Conservation (phyloP, 1,284 basidiomycete genomes). For the Ustilago shanxiensis region DNA sequence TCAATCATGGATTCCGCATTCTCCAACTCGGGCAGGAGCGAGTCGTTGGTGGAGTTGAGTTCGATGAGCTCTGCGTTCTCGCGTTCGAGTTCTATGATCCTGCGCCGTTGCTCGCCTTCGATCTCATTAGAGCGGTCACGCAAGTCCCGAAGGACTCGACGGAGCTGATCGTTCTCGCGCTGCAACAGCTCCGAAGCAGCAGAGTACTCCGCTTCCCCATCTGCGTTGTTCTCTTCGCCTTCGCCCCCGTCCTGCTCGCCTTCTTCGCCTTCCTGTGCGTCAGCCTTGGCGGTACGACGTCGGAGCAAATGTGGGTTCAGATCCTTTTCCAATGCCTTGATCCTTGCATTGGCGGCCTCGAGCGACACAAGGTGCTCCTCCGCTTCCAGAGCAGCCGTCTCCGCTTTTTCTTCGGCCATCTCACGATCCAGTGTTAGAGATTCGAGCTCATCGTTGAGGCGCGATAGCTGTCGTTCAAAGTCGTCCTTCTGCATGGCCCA, state of each 20-base stretch:
- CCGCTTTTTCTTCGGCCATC: slow-evolving; percentile 93
- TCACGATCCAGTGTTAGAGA: slow-evolving; percentile 96
- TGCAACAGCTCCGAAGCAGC: slow-evolving; percentile 81
- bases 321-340: slow-evolving; percentile 40
- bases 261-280: slow-evolving; percentile 68
- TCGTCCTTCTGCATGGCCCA: slow-evolving; percentile 55
- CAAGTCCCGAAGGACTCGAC: slow-evolving; percentile 80
- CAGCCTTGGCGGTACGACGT: slow-evolving; percentile 61
- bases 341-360: slow-evolving; percentile 77
- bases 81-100: slow-evolving; percentile 88
- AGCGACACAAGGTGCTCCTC: slow-evolving; percentile 88
- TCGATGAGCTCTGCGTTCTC: slow-evolving; percentile 74
- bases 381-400: slow-evolving; percentile 82
- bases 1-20: slow-evolving; percentile 79
- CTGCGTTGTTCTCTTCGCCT: slow-evolving; percentile 13
- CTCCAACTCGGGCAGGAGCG: slow-evolving; percentile 46
- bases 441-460: slow-evolving; percentile 89
- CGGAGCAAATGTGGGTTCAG: slow-evolving; percentile 40
- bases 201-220: slow-evolving; percentile 27
- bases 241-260: slow-evolving; percentile 17
- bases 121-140: slow-evolving; percentile 76
- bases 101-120: slow-evolving; percentile 84
- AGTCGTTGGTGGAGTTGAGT: slow-evolving; percentile 49
- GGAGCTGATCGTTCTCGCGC: slow-evolving; percentile 94
- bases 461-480: slow-evolving; percentile 74